Base-by-base conservation (phyloP, 2,329 filamentous ascomycete genomes). In the Clonostachys sp. region DNA sequence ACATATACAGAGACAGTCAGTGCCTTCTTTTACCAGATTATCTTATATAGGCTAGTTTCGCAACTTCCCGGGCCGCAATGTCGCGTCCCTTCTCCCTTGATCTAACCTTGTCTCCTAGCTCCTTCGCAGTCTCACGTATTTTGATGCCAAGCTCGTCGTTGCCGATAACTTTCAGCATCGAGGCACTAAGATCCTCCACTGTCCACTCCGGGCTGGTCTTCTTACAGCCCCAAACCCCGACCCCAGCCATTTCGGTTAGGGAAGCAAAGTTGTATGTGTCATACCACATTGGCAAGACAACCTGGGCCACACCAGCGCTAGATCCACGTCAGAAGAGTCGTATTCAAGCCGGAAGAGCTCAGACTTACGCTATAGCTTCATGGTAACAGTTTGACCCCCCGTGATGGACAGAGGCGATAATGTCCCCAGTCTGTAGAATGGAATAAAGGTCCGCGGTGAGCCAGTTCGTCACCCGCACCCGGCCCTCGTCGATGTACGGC, bases 181-280 rank as follows among this genome's bases (percentile, higher is more conserved):
- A 53, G 8, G 50, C 41, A 34, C 51, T 53, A 34, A 65, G 45
- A 16, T 60, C 57, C n/a, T 53, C 47, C 7, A 47, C 52, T n/a
- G 55, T 52, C 47, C 59, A 53, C 1, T 44, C 51, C 1, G 68
- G 67, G 5, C 65, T 62, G 4, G 56, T 55, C 14, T 53, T 54
- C 16, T 54, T 52, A 47, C 61, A 66, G 14, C 57, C 68, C 53
- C 62, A 67, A 2, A 68, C 49, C 1, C 71, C 71, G 17, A 75
- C 61, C 0, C 63, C 65, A 0, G 72, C 50, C 45, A 57, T 64
- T 53, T 75, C 71, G 1, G 64, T 67, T 4, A 65, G 60, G 12
- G 57, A 58, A 8, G 71, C 70, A 48, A 64, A 73, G 45, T 73
- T 68, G 49, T 70, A 71, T 0, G 64, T 62, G 45, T 75, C 72